Evolutionary conservation across 306 rosid genomes (phyloP).

Genomic region (Vigna angularis): DNA sequence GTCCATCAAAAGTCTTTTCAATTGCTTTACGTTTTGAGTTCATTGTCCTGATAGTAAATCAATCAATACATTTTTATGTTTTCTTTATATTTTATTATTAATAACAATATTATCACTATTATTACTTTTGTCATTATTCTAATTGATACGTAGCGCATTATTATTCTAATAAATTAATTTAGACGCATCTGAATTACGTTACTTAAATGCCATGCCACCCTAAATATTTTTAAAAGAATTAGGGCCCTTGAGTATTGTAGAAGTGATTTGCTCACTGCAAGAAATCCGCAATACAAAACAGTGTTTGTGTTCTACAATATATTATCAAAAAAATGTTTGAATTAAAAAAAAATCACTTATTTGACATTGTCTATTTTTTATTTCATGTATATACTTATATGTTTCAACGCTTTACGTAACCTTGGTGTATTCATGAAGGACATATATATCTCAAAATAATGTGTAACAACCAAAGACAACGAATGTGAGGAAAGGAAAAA

Average conservation of each 20-base stretch:
- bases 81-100: not conserved
- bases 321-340: not conserved
- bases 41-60: not conserved
- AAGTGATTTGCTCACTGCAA: slow-evolving; percentile 12
- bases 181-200: not conserved
- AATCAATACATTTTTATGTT: too few species aligned
- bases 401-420: not conserved
- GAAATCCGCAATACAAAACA: not conserved
- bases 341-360: not conserved
- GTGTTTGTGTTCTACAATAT: not conserved
- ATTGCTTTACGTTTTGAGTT: not conserved
- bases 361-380: not conserved
- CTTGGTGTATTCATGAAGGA: not conserved
- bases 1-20: not conserved
- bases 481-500: not conserved
- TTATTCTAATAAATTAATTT: too few species aligned
- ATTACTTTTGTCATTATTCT: too few species aligned
- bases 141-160: not conserved
- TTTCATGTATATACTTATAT: not conserved
- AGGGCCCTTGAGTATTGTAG: not conserved
- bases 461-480: not conserved
- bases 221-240: not conserved
- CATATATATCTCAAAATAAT: not conserved
- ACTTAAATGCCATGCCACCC: slow-evolving; percentile 26
- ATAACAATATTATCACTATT: too few species aligned